These are phyloP conservation scores for Puccinellia tenuiflora DNA, from an alignment of 176 grass and related monocot genomes.

Conservation along the genomic window DNA sequence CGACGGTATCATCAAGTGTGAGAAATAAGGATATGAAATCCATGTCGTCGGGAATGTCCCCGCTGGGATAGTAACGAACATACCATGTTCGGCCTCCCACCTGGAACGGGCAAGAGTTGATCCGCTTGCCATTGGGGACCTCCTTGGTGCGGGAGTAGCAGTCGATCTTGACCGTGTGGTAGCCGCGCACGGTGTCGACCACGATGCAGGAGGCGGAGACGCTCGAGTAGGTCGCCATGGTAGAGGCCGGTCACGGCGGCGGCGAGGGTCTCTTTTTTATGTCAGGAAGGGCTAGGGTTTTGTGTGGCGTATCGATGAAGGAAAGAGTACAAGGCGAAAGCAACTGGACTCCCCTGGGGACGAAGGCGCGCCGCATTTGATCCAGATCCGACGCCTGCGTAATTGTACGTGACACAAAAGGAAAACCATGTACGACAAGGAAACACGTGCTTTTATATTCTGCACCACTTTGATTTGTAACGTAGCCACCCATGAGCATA, in stretches of 20 bases:
- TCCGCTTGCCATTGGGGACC: neutral
- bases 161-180: neutral
- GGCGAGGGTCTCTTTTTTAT: too few relatives aligned
- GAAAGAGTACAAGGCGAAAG: too few relatives aligned
- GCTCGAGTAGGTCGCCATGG: neutral
- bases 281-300: too few relatives aligned
- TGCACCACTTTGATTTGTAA: too few relatives aligned
- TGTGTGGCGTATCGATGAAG: too few relatives aligned
- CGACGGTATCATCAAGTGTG: neutral
- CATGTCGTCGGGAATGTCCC: accelerated
- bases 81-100: neutral
- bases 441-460: too few relatives aligned
- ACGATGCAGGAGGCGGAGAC: neutral
- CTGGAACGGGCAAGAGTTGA: neutral
- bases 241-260: too few relatives aligned
- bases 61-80: neutral
- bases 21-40: neutral
- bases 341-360: too few relatives aligned
- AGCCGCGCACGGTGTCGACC: neutral
- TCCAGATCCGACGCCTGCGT: too few relatives aligned
- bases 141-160: neutral
- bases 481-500: too few relatives aligned
- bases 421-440: neutral
- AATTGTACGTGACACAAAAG: too few relatives aligned
- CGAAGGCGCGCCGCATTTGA: too few relatives aligned